Evolutionary conservation across 2,329 filamentous ascomycete genomes (phyloP).

Genomic region (Hirsutella thompsonii): DNA sequence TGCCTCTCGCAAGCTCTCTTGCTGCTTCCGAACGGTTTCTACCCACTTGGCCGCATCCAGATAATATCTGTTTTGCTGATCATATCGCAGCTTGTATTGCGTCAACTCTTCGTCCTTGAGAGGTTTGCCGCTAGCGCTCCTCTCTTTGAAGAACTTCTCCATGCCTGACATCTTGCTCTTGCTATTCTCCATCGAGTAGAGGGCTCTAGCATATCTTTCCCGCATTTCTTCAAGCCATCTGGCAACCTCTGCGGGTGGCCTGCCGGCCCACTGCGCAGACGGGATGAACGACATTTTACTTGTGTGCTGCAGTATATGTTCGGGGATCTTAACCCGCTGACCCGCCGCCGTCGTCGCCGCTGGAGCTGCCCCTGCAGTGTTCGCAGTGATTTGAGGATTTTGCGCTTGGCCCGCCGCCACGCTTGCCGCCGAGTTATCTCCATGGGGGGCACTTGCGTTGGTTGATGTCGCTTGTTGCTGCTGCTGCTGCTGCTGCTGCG

Average conservation of each 20-base stretch:
- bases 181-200: conserved; percentile 35
- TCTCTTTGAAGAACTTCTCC: conserved; percentile 28
- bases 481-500: conserved; percentile 5
- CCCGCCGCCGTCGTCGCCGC: conserved; percentile 8
- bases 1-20: conserved; percentile 20
- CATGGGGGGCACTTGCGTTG: background rate
- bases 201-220: conserved; percentile 31
- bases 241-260: conserved; percentile 26
- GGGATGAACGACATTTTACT: conserved; percentile 33
- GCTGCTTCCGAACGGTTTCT: conserved; percentile 32
- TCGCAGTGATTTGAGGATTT: conserved; percentile 4
- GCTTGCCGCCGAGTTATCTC: conserved; percentile 4
- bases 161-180: conserved; percentile 26
- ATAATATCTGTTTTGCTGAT: conserved; percentile 29
- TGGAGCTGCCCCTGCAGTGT: no score
- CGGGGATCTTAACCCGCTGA: conserved; percentile 22
- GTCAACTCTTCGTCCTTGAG: conserved; percentile 34
- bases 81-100: conserved; percentile 28
- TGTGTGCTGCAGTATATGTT: conserved; percentile 32
- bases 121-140: conserved; percentile 27
- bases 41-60: conserved; percentile 34
- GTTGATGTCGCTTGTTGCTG: conserved; percentile 1
- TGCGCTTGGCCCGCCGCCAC: conserved; percentile 7
- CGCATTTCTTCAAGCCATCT: conserved; percentile 37
- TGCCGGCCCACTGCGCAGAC: conserved; percentile 27